Conservation (phyloP, 371 early-diverging fungal species). For the Cokeromyces recurvatus region DNA sequence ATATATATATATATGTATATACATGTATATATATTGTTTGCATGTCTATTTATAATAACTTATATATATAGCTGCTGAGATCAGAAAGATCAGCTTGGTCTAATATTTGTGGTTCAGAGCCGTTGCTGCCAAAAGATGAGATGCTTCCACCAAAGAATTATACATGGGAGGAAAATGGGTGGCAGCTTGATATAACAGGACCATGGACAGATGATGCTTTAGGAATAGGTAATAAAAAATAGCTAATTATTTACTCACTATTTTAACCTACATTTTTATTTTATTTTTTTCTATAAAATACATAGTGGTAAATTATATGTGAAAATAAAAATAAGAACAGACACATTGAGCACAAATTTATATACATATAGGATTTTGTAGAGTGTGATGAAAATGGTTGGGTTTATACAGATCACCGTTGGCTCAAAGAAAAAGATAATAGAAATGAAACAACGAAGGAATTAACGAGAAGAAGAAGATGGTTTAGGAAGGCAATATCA, state of each 20-base stretch:
- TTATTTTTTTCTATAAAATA: too few species aligned
- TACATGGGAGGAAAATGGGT: slow-evolving; percentile 32
- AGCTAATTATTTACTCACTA: too few species aligned
- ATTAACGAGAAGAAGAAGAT: slow-evolving; percentile 24
- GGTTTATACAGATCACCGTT: slow-evolving; percentile 30
- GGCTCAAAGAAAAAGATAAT: slow-evolving; percentile 15
- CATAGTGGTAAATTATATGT: slow-evolving; percentile 1
- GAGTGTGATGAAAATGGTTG: slow-evolving; percentile 33
- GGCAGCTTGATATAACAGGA: slow-evolving; percentile 41
- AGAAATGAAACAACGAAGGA: slow-evolving; percentile 4
- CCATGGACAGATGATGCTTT: slow-evolving; percentile 45
- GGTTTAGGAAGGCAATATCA: slow-evolving; percentile 21
- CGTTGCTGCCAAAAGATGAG: slow-evolving; percentile 33
- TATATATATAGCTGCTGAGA: slow-evolving; percentile 10
- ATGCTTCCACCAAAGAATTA: slow-evolving; percentile 35
- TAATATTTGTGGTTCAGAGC: slow-evolving; percentile 34
- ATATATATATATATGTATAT: too few species aligned
- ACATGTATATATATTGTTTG: too few species aligned
- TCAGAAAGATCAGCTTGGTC: slow-evolving; percentile 33
- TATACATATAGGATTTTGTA: slow-evolving; percentile 11
- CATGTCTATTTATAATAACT: background rate
- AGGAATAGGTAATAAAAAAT: slow-evolving; percentile 29
- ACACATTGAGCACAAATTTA: background rate
- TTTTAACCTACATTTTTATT: too few species aligned
- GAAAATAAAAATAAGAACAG: background rate